A percentile compares a stretch with the other conserved stretches of the same genome.
Evolutionary conservation across 2,329 filamentous ascomycete species (phyloP).

Genomic region (Ophiostoma montium): DNA sequence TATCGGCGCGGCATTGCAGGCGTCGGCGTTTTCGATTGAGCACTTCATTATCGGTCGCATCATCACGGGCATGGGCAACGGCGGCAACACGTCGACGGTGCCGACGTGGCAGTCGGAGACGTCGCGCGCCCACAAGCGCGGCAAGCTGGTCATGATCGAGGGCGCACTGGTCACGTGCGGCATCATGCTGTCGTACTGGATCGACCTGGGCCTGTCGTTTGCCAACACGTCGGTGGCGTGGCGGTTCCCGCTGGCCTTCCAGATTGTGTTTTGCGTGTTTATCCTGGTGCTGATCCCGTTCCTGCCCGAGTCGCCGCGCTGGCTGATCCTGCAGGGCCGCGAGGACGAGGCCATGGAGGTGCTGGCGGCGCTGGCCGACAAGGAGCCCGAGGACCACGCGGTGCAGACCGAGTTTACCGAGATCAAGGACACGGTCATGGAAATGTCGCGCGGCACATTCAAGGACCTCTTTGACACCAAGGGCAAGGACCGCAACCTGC

Average conservation of each 20-base stretch:
- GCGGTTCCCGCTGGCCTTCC: constrained; percentile 48
- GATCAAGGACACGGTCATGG: constrained; percentile 52
- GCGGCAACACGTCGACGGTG: constrained; percentile 29
- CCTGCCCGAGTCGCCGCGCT: constrained; percentile 37
- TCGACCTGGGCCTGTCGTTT: constrained; percentile 43
- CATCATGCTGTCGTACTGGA: constrained; percentile 45
- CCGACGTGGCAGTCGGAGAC: constrained; percentile 50
- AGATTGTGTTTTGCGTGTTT: constrained; percentile 43
- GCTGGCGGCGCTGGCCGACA: constrained; percentile 26
- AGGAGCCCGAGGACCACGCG: constrained; percentile 32
- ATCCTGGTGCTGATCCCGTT: constrained; percentile 38
- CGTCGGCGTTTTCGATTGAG: constrained; percentile 23
- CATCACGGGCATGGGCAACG: constrained; percentile 30
- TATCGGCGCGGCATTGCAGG: constrained; percentile 27
- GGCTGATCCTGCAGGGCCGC: constrained; percentile 29
- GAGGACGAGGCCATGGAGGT: constrained; percentile 30
- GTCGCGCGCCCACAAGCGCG: constrained; percentile 40
- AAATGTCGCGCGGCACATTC: constrained; percentile 24
- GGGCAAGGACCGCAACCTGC: constrained; percentile 13
- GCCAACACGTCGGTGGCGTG: constrained; percentile 35
- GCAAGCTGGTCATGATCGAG: constrained; percentile 48
- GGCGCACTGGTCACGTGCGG: constrained; percentile 43
- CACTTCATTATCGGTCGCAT: constrained; percentile 32
- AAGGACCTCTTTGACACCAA: constrained; percentile 12
- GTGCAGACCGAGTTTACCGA: constrained; percentile 38